Base-by-base conservation (phyloP, 2,329 filamentous ascomycete species). In the Aspergillus unguis region DNA sequence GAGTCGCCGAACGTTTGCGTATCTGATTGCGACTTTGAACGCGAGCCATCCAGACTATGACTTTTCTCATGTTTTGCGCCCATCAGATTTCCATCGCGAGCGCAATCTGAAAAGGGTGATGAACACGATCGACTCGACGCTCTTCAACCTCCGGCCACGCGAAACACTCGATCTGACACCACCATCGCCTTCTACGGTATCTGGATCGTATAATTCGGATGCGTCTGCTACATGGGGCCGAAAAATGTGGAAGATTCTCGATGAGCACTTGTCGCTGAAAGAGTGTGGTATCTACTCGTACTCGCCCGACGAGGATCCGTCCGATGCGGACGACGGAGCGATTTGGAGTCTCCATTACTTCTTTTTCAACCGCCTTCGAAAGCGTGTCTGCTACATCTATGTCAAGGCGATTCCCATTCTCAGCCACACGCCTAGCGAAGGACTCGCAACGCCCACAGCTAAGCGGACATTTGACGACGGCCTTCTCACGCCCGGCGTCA, bases 271-370 rank as follows among this genome's bases (percentile, higher is more conserved):
- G 92, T 85, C 84, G 45, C 80, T 97, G 40, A 86, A 88, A 61
- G 87, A 95, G 61, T 99, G 94, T 74, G 87, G 86, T 51, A 85
- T 92, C 57, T 97, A 96, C 71, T 88, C 87, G 51, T 99, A 95
- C 74, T 84, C 87, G 47, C 94, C 94, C 0, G 86, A 90, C 37
- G 89, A 92, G 56, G 92, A 96, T 65, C 90, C 91, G 0, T 96
- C 95, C 64, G 91, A 91, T 58, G 92, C 95, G 55, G 92, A 96
- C 56, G 91, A 96, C 66, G 89, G 90, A 56, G 87, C 92, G 7
- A 92, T 99, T 57, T 99, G 92, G 92, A 91, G 89, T 45, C 80
- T 92, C 57, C 92, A 97, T 71, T 96, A 95, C 73, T 96, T 99
- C 77, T 95, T 97, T 72, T 97, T 96, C 81, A 96, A 95, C 78